phyloP scores from a whole-genome alignment of 1,284 basidiomycete genomes.

The Omphalotus olearius region DNA sequence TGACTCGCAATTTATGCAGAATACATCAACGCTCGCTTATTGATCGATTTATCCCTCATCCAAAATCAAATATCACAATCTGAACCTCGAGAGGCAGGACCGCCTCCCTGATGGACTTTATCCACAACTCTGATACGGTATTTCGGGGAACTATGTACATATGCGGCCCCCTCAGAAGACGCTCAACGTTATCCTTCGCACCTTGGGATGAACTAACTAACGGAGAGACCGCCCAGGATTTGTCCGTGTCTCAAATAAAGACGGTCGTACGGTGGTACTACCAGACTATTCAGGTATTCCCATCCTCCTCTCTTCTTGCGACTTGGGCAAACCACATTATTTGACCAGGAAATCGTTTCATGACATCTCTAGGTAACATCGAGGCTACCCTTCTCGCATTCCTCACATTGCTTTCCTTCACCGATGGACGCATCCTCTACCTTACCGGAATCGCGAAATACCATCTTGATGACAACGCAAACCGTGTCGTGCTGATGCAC shows the following conservation, averaged over 20 bases:
- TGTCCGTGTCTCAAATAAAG: conserved; percentile 48
- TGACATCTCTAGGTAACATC: conserved; percentile 62
- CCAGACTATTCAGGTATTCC: conserved; percentile 58
- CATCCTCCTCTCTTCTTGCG: not conserved
- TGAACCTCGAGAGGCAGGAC: conserved; percentile 30
- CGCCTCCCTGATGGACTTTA: conserved; percentile 46
- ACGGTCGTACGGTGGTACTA: conserved; percentile 50
- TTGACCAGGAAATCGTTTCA: conserved; percentile 49
- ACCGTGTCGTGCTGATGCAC: conserved; percentile 51
- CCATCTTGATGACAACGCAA: conserved; percentile 42
- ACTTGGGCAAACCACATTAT: not conserved
- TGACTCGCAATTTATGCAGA: conserved; percentile 25
- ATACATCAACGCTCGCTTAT: conserved; percentile 55
- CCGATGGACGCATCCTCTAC: conserved; percentile 54
- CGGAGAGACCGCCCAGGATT: conserved; percentile 56
- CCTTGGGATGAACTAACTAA: conserved; percentile 61
- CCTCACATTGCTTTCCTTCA: conserved; percentile 52
- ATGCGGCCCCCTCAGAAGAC: conserved; percentile 35
- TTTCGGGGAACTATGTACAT: conserved; percentile 55
- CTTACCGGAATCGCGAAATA: conserved; percentile 55
- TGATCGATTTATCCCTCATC: conserved; percentile 38
- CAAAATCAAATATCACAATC: conserved; percentile 30
- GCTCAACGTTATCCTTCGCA: conserved; percentile 44
- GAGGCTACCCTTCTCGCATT: conserved; percentile 52
- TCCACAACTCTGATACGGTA: conserved; percentile 45